These are phyloP conservation scores for Ganoderma sinense DNA, from an alignment of 1,284 basidiomycete genomes.

Conservation along the genomic window DNA sequence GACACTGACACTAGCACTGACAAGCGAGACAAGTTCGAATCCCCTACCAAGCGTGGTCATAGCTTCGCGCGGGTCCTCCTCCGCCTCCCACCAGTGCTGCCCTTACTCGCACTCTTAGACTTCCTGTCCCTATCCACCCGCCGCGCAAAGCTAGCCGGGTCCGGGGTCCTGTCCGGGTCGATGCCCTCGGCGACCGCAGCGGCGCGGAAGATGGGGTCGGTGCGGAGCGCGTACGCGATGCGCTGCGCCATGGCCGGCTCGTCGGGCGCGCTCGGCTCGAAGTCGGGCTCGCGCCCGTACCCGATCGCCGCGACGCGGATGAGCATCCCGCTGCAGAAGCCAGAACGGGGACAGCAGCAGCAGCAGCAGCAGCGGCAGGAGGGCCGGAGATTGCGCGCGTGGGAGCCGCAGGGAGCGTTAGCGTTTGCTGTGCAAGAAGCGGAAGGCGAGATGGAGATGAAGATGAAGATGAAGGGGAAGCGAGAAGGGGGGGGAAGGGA, in stretches of 20 bases:
- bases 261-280: constrained; percentile 63
- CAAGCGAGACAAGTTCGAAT: no score
- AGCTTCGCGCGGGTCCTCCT: constrained; percentile 22
- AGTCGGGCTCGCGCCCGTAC: constrained; percentile 69
- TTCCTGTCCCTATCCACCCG: background rate
- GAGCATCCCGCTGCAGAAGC: constrained; percentile 66
- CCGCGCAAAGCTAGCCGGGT: constrained; percentile 25
- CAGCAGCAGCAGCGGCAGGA: background rate
- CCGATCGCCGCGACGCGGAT: constrained; percentile 74
- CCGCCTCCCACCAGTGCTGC: constrained; percentile 5
- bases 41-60: no score
- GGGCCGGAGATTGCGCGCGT: constrained; percentile 1
- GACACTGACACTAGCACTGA: no score
- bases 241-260: constrained; percentile 62
- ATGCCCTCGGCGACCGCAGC: constrained; percentile 60
- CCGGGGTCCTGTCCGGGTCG: constrained; percentile 35
- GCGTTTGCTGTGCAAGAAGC: background rate
- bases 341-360: background rate
- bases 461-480: background rate
- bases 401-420: background rate
- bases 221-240: constrained; percentile 65
- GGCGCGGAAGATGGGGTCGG: constrained; percentile 53
- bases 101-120: constrained; percentile 10
- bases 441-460: background rate
- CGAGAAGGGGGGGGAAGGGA: constrained; percentile 51